A percentile compares a stretch with the other conserved stretches of the same genome.
These are phyloP conservation scores for Penicillium sp. DNA, from an alignment of 2,329 filamentous ascomycete species.

Conservation along the genomic window DNA sequence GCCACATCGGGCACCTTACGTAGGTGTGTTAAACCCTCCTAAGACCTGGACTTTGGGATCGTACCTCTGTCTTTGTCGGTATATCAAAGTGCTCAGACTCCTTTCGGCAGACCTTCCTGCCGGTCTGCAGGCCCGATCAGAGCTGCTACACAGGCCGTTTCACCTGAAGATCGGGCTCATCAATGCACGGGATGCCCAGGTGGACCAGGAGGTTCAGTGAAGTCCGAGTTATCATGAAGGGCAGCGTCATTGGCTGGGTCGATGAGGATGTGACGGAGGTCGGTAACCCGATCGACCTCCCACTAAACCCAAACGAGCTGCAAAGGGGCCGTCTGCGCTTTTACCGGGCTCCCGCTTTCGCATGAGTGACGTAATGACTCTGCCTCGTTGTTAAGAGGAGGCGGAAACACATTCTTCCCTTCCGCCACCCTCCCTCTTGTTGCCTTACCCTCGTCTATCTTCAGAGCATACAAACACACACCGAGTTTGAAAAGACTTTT, in stretches of 20 bases:
- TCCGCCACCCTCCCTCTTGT: background rate
- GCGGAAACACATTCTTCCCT: conserved; percentile 3
- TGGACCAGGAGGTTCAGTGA: conserved; percentile 1
- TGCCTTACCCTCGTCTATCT: background rate
- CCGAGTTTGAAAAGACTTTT: background rate
- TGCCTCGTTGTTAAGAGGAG: background rate
- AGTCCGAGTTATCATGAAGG: background rate
- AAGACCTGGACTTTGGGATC: background rate
- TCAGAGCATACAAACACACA: background rate
- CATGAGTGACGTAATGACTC: conserved; percentile 10
- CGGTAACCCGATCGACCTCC: conserved; percentile 1
- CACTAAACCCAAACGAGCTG: background rate
- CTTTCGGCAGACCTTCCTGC: background rate
- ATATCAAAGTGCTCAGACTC: background rate
- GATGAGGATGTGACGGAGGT: conserved; percentile 1
- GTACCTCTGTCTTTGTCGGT: background rate
- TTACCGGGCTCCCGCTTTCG: background rate
- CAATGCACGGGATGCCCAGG: background rate
- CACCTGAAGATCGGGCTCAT: conserved; percentile 1
- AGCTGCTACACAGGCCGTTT: background rate
- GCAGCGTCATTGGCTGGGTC: background rate
- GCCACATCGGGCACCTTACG: background rate
- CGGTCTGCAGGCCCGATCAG: background rate
- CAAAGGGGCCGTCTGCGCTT: background rate
- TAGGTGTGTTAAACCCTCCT: background rate